Evolutionary conservation across 352 stramenopile genomes (phyloP).

Genomic region (Phytophthora meadii): DNA sequence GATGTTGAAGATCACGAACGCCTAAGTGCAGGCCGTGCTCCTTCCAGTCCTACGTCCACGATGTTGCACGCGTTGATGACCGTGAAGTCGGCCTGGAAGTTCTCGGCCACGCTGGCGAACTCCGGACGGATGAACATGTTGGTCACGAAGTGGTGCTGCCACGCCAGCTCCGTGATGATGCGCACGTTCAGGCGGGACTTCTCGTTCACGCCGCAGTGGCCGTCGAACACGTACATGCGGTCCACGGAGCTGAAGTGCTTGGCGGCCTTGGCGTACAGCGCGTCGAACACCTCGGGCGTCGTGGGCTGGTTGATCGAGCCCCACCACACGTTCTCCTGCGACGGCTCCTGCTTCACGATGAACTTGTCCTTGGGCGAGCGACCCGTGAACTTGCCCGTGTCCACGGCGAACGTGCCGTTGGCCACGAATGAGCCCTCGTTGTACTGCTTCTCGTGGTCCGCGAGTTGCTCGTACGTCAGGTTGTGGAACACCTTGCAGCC

Average conservation of each 20-base stretch:
- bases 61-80: conserved; percentile 98
- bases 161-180: conserved; percentile 98
- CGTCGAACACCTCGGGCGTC: conserved; percentile 94
- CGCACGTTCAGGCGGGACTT: conserved; percentile 95
- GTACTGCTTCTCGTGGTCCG: conserved; percentile 95
- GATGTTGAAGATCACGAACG: conserved; percentile 97
- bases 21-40: conserved; percentile 95
- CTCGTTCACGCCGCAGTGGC: conserved; percentile 94
- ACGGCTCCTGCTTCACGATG: conserved; percentile 94
- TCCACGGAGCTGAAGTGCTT: conserved; percentile 94
- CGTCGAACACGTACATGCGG: conserved; percentile 97
- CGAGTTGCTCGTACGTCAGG: conserved; percentile 96
- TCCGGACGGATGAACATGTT: conserved; percentile 96
- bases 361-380: conserved; percentile 99
- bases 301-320: conserved; percentile 96
- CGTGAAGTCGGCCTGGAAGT: conserved; percentile 97
- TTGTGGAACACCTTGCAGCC: conserved; percentile 95
- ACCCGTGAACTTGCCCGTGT: conserved; percentile 99
- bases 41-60: conserved; percentile 95
- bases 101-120: conserved; percentile 84
- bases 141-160: conserved; percentile 98
- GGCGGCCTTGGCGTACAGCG: conserved; percentile 94
- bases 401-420: conserved; percentile 95
- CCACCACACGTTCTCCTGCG: conserved; percentile 97
- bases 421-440: conserved; percentile 92